A percentile compares a stretch with the other conserved stretches of the same genome.
These are phyloP conservation scores for Serendipita sp. DNA, from an alignment of 768 basidiomycete species.

Conservation along the genomic window DNA sequence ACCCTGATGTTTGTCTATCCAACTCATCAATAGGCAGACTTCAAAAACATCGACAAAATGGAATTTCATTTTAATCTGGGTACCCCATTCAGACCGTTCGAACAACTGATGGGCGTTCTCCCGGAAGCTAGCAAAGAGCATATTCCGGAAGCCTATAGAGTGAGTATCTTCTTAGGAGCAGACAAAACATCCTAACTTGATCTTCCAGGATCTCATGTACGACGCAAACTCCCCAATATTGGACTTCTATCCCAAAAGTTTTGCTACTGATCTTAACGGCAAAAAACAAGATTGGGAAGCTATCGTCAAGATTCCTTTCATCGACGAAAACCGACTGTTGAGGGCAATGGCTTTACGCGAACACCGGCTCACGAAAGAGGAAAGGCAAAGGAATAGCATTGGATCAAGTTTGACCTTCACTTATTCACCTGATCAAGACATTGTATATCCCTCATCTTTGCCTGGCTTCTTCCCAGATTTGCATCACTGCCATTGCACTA, in stretches of 20 bases:
- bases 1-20: neutral
- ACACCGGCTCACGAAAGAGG: slow-evolving; percentile 57
- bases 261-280: slow-evolving; percentile 88
- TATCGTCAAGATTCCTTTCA: slow-evolving; percentile 96
- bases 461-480: slow-evolving; percentile 91
- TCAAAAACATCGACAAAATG: slow-evolving; percentile 53
- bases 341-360: slow-evolving; percentile 71
- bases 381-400: slow-evolving; percentile 54
- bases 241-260: slow-evolving; percentile 86
- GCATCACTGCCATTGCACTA: slow-evolving; percentile 57
- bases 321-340: slow-evolving; percentile 62
- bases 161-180: slow-evolving; percentile 20
- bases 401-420: slow-evolving; percentile 70
- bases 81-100: slow-evolving; percentile 77
- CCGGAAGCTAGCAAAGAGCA: slow-evolving; percentile 81
- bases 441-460: slow-evolving; percentile 72
- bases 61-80: slow-evolving; percentile 77
- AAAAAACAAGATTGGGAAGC: slow-evolving; percentile 99
- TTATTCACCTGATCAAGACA: slow-evolving; percentile 46
- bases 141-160: slow-evolving; percentile 73
- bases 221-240: slow-evolving; percentile 70
- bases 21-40: slow-evolving; percentile 25
- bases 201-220: slow-evolving; percentile 69
- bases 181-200: neutral
- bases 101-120: slow-evolving; percentile 96